These are phyloP conservation scores for Sporothrix pallida DNA, from an alignment of 2,329 filamentous ascomycete genomes.

Conservation along the genomic window DNA sequence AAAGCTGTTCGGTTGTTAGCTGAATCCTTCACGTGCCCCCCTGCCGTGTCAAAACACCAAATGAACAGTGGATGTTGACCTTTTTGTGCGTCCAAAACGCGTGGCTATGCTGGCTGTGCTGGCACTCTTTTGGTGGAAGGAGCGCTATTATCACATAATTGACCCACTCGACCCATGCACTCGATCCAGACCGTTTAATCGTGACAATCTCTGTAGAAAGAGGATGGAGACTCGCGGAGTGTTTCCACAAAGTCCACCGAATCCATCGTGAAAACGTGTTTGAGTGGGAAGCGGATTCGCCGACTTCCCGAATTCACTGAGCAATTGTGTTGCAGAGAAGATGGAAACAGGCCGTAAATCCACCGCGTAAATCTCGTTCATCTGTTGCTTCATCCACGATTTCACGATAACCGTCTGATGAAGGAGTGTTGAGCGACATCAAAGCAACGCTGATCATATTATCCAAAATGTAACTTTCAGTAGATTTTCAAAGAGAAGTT, in stretches of 20 bases:
- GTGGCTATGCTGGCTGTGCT: slow-evolving; percentile 7
- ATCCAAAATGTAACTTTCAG: background rate
- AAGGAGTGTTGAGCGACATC: background rate
- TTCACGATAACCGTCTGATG: background rate
- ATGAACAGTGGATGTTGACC: background rate
- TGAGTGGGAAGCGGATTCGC: background rate
- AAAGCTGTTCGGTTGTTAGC: background rate
- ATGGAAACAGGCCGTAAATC: background rate
- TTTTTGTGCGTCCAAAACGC: background rate
- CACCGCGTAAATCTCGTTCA: background rate
- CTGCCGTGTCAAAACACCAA: slow-evolving; percentile 1
- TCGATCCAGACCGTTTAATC: background rate
- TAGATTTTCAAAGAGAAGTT: background rate
- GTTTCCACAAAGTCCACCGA: background rate
- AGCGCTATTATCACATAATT: background rate
- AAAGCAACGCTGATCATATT: background rate
- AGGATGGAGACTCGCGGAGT: too few species aligned
- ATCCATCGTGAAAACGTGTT: background rate
- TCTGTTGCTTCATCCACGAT: background rate
- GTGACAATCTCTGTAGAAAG: too few species aligned
- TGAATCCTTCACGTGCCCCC: background rate
- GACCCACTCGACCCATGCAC: background rate
- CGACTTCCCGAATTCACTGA: too few species aligned
- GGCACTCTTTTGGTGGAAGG: background rate
- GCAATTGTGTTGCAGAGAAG: too few species aligned